phyloP scores from a whole-genome alignment of 495 filamentous ascomycete genomes.

The Aspergillus conjunctus region DNA sequence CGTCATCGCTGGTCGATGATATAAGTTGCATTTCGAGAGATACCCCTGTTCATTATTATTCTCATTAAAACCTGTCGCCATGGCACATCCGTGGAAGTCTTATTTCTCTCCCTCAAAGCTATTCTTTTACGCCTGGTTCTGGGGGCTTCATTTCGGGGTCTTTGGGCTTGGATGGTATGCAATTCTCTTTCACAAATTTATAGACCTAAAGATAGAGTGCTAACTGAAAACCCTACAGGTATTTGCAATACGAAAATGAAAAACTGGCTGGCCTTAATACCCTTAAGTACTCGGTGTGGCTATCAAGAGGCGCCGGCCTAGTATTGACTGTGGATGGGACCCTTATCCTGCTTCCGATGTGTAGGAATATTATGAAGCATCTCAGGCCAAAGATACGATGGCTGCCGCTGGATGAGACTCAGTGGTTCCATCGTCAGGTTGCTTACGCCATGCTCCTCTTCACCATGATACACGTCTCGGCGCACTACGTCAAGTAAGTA shows the following conservation, averaged over 20 bases:
- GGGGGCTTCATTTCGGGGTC: conserved; percentile 75
- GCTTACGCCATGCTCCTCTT: conserved; percentile 88
- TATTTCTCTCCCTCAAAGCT: conserved; percentile 69
- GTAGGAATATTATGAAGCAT: conserved; percentile 81
- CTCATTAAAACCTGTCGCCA: conserved; percentile 11
- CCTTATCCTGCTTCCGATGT: conserved; percentile 91
- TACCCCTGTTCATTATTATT: conserved; percentile 11
- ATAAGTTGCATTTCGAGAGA: conserved; percentile 5
- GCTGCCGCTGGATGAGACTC: conserved; percentile 89
- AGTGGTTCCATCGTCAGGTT: conserved; percentile 96
- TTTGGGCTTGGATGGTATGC: conserved; percentile 90
- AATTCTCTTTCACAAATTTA: background rate
- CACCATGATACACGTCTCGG: conserved; percentile 70
- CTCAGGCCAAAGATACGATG: conserved; percentile 85
- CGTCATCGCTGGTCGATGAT: conserved; percentile 33
- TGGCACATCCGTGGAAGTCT: conserved; percentile 42
- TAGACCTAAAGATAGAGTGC: conserved; percentile 22
- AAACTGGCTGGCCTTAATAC: conserved; percentile 77
- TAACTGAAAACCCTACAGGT: conserved; percentile 54
- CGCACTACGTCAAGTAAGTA: conserved; percentile 95
- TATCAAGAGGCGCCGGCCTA: conserved; percentile 90
- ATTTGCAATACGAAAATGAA: conserved; percentile 66
- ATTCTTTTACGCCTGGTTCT: conserved; percentile 83
- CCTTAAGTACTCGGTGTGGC: conserved; percentile 87
- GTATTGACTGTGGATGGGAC: conserved; percentile 79